A percentile compares a stretch with the other conserved stretches of the same genome.
phyloP scores from a whole-genome alignment of 2,329 filamentous ascomycete species.

The Scytalidium lignicola region DNA sequence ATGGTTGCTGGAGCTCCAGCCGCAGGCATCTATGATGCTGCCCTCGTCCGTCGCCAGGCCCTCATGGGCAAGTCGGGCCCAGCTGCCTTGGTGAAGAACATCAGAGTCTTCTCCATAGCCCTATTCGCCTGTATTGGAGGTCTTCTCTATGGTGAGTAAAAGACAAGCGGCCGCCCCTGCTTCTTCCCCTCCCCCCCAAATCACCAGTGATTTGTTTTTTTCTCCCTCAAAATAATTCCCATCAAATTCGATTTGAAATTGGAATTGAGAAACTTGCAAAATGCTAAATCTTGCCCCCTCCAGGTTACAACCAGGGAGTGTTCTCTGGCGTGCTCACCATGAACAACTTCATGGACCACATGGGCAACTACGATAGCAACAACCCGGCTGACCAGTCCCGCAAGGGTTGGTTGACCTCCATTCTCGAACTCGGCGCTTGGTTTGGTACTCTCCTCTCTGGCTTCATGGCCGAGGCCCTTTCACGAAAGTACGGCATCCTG shows the following conservation, averaged over 20 bases:
- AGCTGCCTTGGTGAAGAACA: conserved; percentile 51
- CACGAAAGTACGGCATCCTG: conserved; percentile 65
- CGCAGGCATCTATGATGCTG: conserved; percentile 43
- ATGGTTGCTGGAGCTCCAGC: conserved; percentile 25
- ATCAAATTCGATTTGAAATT: no score
- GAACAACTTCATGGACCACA: conserved; percentile 47
- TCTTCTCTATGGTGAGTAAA: conserved; percentile 36
- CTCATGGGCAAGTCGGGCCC: conserved; percentile 50
- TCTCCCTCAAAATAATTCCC: no score
- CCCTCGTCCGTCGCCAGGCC: conserved; percentile 44
- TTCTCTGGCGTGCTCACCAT: conserved; percentile 65
- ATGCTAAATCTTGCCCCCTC: conserved; percentile 46
- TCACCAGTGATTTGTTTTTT: no score
- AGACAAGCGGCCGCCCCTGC: not conserved
- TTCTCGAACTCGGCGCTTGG: conserved; percentile 74
- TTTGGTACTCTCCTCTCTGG: conserved; percentile 66
- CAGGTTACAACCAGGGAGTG: conserved; percentile 69
- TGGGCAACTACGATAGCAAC: conserved; percentile 48
- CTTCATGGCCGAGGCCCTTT: conserved; percentile 64
- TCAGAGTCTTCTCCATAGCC: conserved; percentile 55
- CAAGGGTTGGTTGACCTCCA: conserved; percentile 59
- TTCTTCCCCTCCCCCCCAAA: no score
- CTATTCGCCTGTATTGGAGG: conserved; percentile 60
- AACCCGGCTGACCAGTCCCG: conserved; percentile 43
- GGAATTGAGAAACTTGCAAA: no score